These are phyloP conservation scores for Botrytis hyacinthi DNA, from an alignment of 2,329 filamentous ascomycete species.

Conservation along the genomic window DNA sequence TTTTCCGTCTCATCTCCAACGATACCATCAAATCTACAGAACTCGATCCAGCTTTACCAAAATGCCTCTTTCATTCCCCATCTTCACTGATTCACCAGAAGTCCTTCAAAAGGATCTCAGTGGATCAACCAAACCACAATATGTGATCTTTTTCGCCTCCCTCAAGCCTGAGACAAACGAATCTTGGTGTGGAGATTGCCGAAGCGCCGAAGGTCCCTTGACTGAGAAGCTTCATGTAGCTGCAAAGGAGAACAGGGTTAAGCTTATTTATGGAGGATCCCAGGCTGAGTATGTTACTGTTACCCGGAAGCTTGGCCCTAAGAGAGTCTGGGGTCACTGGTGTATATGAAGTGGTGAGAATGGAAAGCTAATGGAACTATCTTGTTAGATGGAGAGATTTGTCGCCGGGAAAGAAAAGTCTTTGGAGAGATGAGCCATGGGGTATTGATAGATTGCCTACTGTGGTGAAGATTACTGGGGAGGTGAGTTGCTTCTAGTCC, in stretches of 20 bases:
- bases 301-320: no score
- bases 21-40: not conserved
- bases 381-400: conserved; percentile 8
- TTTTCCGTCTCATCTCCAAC: not conserved
- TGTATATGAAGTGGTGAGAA: not conserved
- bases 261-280: conserved; percentile 5
- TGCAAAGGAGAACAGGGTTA: not conserved
- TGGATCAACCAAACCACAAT: conserved; percentile 1
- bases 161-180: conserved; percentile 1
- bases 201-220: not conserved
- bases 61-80: conserved; percentile 12
- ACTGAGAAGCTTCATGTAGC: not conserved
- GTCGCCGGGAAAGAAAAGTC: not conserved
- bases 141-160: conserved; percentile 12
- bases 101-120: not conserved
- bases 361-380: not conserved
- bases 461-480: conserved; percentile 4
- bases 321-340: not conserved
- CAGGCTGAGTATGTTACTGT: not conserved
- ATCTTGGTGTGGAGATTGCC: conserved; percentile 16
- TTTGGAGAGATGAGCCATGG: conserved; percentile 9
- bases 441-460: conserved; percentile 11
- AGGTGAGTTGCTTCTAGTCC: not conserved
- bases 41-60: not conserved
- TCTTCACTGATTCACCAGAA: not conserved